Evolutionary conservation across 148 eudicot genomes (phyloP).

Genomic region (Persicaria maculosa): DNA sequence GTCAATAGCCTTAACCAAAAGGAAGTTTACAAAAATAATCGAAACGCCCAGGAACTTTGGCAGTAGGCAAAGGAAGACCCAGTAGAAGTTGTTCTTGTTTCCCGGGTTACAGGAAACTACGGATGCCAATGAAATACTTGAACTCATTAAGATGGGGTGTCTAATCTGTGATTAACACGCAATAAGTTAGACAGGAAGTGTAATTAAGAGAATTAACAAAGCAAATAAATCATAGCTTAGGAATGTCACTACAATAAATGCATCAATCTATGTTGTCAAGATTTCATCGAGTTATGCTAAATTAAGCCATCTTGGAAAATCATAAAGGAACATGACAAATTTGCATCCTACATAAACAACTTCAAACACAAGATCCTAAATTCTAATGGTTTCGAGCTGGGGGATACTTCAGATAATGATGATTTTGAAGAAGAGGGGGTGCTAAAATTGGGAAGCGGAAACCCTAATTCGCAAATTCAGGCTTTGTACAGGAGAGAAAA

Average conservation of each 20-base stretch:
- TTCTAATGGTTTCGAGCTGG: too few relatives aligned
- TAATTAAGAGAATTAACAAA: neutral
- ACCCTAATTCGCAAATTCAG: too few relatives aligned
- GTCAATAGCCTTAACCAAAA: constrained; percentile 47
- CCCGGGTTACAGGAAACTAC: constrained; percentile 91
- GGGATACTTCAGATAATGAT: too few relatives aligned
- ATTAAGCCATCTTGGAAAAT: neutral
- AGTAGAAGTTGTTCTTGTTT: constrained; percentile 70
- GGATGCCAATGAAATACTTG: constrained; percentile 49
- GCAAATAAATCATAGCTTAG: neutral
- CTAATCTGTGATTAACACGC: constrained; percentile 38
- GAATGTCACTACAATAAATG: neutral
- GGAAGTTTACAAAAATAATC: constrained; percentile 39
- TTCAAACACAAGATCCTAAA: neutral
- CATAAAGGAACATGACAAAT: neutral
- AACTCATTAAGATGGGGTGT: constrained; percentile 80
- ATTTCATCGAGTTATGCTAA: neutral
- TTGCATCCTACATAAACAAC: neutral
- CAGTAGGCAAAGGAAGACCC: constrained; percentile 57
- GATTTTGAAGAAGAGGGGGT: too few relatives aligned
- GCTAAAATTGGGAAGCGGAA: too few relatives aligned
- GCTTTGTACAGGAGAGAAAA: neutral
- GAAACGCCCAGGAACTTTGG: constrained; percentile 48
- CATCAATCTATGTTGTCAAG: neutral
- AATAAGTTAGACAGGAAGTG: constrained; percentile 1